Evolutionary conservation across 164 flowering plant genomes (phyloP), one percentile per base, ranked within the genome.

Genomic region (Vitis rupestris): DNA sequence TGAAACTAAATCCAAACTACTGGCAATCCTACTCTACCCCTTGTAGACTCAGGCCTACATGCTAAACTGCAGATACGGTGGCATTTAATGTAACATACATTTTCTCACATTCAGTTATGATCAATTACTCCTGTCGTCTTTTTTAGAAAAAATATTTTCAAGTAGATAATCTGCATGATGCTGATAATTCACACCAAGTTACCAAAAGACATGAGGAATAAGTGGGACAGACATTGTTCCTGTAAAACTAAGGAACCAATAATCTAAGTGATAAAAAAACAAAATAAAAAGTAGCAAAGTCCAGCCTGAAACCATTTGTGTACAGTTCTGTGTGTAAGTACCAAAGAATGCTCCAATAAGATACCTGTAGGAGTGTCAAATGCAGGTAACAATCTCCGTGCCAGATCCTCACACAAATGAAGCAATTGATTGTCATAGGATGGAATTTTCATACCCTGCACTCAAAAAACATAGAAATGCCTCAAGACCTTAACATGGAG

Each of bases 301-400:
- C 59, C 44, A 58, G n/a, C 15, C 8, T 58, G 27, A 13, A 14
- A 66, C 60, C n/a, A 31, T 27, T 30, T 50, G 56, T 23, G 53
- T 14, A 30, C 13, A 19, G 31, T 8, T 62, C 51, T 8, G 23
- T 37, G 56, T 53, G 56, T n/a, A 53, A 13, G 27, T 12, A 9
- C 47, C 23, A 65, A 37, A 70, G 69, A n/a, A 13, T 53, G 69
- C 23, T 57, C 54, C 50, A 65, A 9, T 27, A 66, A 10, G 63
- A 62, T 75, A 93, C 99, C 98, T 74, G 99, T 91, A 59, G 99
- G 99, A 73, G 99, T 95, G 72, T 93, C 97, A 85, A 95, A 95
- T 49, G 98, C 99, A 79, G 99, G 99, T 59, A 95, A 77, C 81
- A 95, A 70, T 76, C 99, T 86, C 50, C 71, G 75, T 23, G 89